phyloP scores from a whole-genome alignment of 768 basidiomycete genomes.

The Leccinum uliginosum region DNA sequence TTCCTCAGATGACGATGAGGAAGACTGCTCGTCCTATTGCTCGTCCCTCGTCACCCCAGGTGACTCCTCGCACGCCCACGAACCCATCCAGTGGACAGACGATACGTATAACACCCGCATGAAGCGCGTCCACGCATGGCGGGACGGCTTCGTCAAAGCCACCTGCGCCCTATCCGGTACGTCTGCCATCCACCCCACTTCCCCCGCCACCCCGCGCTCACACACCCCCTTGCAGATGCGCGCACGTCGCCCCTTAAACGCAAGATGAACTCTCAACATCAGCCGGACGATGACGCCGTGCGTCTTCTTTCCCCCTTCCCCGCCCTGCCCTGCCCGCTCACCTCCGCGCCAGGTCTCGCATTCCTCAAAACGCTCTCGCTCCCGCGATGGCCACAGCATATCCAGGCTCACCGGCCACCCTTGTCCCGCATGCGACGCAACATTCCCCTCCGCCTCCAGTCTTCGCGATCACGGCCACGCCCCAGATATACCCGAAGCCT shows the following conservation, averaged over 20 bases:
- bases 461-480: conserved; percentile 58
- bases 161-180: conserved; percentile 40
- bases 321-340: conserved; percentile 15
- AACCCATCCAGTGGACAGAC: conserved; percentile 30
- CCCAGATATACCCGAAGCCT: conserved; percentile 59
- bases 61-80: conserved; percentile 28
- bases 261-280: conserved; percentile 31
- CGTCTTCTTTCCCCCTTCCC: conserved; percentile 18
- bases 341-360: conserved; percentile 40
- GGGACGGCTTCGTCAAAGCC: conserved; percentile 51
- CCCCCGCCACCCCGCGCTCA: conserved; percentile 2
- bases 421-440: conserved; percentile 73
- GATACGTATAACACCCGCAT: conserved; percentile 54
- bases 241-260: conserved; percentile 45
- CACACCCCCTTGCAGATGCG: not conserved
- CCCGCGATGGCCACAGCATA: conserved; percentile 34
- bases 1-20: conserved; percentile 20
- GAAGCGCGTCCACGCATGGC: conserved; percentile 70
- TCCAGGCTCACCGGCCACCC: conserved; percentile 47
- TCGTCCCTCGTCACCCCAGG: conserved; percentile 54
- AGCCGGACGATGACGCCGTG: conserved; percentile 39
- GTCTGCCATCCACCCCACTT: conserved; percentile 13
- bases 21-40: conserved; percentile 67
- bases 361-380: conserved; percentile 55
- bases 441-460: conserved; percentile 54